phyloP scores from a whole-genome alignment of 139 green algal genomes.

The Chlamydomonas incerta region DNA sequence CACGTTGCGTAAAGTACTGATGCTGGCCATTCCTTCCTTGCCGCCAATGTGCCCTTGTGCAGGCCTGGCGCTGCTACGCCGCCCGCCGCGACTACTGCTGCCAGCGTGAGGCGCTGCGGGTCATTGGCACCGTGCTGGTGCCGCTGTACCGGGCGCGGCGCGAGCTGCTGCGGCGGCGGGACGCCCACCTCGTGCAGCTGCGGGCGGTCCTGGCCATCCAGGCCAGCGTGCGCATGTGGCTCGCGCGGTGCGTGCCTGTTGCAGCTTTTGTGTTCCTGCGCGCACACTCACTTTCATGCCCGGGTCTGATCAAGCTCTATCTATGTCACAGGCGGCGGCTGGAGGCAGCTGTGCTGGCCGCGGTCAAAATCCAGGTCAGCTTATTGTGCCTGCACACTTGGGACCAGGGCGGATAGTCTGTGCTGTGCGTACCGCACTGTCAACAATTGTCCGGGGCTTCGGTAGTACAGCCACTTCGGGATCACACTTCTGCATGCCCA shows the following conservation, averaged over 20 bases:
- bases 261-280: no score
- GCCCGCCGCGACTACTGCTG: background rate
- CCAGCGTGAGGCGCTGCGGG: background rate
- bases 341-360: background rate
- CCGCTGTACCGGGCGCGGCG: constrained; percentile 4
- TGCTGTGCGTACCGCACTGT: no score
- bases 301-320: no score
- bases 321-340: constrained; percentile 3
- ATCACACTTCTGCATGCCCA: no score
- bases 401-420: no score
- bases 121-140: background rate
- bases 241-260: constrained; percentile 25
- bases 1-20: no score
- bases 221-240: constrained; percentile 50
- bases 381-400: no score
- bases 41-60: no score
- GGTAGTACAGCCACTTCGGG: no score
- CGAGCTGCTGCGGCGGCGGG: constrained; percentile 13
- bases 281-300: no score
- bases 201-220: constrained; percentile 62
- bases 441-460: no score
- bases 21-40: no score
- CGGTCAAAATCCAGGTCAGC: constrained; percentile 7
- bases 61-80: constrained; percentile 39
- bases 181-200: background rate